Conservation (phyloP, 2,329 filamentous ascomycete species). For the Apiospora koreana region DNA sequence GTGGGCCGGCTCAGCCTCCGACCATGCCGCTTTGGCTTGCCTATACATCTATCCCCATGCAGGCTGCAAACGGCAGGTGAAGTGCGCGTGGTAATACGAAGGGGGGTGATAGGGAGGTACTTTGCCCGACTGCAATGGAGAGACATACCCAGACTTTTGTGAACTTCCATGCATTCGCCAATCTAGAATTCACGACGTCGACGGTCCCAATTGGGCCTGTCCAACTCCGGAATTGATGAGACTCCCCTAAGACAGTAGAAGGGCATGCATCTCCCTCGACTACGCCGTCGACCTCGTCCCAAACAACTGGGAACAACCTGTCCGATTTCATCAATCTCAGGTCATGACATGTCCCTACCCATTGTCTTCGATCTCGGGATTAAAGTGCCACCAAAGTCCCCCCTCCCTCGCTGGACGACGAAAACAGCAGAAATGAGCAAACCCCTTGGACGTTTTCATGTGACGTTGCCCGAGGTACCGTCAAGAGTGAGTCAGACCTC, state of each 20-base stretch:
- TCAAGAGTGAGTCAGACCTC: background rate
- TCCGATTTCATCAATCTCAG: slow-evolving; percentile 10
- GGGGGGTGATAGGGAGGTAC: slow-evolving; percentile 21
- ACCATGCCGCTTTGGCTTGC: slow-evolving; percentile 20
- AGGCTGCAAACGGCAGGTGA: slow-evolving; percentile 26
- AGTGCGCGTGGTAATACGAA: slow-evolving; percentile 25
- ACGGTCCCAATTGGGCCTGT: slow-evolving; percentile 24
- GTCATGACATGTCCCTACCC: background rate
- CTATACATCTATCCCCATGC: slow-evolving; percentile 22
- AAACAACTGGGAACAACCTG: slow-evolving; percentile 26
- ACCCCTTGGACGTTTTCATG: background rate
- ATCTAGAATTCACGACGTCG: slow-evolving; percentile 28
- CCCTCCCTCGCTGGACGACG: background rate
- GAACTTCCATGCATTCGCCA: slow-evolving; percentile 28
- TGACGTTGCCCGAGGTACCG: background rate
- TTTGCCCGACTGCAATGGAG: slow-evolving; percentile 33
- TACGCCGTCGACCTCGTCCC: slow-evolving; percentile 14
- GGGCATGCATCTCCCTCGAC: background rate
- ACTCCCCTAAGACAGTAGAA: slow-evolving; percentile 22
- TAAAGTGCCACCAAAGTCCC: background rate
- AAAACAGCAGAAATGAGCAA: background rate
- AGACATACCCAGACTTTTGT: slow-evolving; percentile 22
- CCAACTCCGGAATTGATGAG: slow-evolving; percentile 25
- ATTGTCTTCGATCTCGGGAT: background rate
- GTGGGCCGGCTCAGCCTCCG: slow-evolving; percentile 7